phyloP scores from a whole-genome alignment of 1,284 basidiomycete species.

The Cutaneotrichosporon daszewskae region DNA sequence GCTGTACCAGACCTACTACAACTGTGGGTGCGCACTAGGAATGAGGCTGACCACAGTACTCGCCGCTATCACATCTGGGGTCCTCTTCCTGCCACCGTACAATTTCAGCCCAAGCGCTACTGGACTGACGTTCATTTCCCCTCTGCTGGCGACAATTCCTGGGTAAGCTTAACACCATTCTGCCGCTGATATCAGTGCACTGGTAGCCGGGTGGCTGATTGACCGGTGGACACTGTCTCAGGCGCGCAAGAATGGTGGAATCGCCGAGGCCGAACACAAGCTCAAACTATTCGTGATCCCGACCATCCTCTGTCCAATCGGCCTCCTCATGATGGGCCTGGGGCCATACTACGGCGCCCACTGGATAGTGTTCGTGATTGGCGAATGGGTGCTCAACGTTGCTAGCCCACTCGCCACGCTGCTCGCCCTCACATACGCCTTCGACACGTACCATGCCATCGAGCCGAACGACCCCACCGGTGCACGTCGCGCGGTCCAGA shows the following conservation, averaged over 20 bases:
- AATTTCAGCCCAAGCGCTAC: slow-evolving; percentile 18
- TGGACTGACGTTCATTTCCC: slow-evolving; percentile 20
- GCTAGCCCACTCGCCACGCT: slow-evolving; percentile 18
- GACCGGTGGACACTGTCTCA: slow-evolving; percentile 10
- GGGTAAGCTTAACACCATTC: background rate
- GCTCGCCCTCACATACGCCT: slow-evolving; percentile 16
- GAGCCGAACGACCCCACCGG: slow-evolving; percentile 5
- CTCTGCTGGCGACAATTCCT: slow-evolving; percentile 18
- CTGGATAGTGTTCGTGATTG: slow-evolving; percentile 18
- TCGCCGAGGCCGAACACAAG: slow-evolving; percentile 23
- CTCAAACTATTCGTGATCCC: slow-evolving; percentile 16
- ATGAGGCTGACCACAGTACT: slow-evolving; percentile 5
- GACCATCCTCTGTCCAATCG: slow-evolving; percentile 12
- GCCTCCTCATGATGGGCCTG: slow-evolving; percentile 24
- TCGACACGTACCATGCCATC: slow-evolving; percentile 13
- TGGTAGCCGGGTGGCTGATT: slow-evolving; percentile 7
- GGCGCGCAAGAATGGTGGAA: slow-evolving; percentile 14
- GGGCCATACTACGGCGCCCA: slow-evolving; percentile 19
- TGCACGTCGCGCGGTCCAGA: slow-evolving; percentile 11
- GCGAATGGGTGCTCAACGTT: slow-evolving; percentile 15
- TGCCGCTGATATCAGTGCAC: background rate
- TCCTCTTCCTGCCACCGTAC: slow-evolving; percentile 17
- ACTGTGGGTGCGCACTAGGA: slow-evolving; percentile 6
- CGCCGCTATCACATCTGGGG: slow-evolving; percentile 16
- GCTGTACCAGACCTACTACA: slow-evolving; percentile 20